phyloP scores from a whole-genome alignment of 23 red algal species.

The Gracilaria gracilis region DNA sequence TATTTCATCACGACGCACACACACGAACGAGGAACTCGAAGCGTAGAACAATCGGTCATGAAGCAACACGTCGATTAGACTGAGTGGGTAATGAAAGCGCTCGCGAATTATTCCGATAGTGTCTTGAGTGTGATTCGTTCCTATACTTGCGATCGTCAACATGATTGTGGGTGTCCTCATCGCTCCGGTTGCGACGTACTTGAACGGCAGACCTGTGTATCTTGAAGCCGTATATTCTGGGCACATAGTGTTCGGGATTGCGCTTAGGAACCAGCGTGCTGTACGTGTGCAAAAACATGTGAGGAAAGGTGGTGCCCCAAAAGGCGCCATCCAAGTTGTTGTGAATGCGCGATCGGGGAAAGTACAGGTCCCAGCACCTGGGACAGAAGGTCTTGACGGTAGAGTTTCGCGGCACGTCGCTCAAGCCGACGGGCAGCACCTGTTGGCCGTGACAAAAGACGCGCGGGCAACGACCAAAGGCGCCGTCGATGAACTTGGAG shows the following conservation, averaged over 20 bases:
- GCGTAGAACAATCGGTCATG: constrained; percentile 2
- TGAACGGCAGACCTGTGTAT: constrained; percentile 71
- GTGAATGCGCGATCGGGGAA: constrained; percentile 80
- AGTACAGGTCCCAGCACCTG: constrained; percentile 94
- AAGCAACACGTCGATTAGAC: constrained; percentile 3
- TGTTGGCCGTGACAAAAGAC: constrained; percentile 92
- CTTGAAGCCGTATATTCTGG: constrained; percentile 95
- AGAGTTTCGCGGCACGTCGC: constrained; percentile 83
- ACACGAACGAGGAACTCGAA: background rate
- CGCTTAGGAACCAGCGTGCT: constrained; percentile 79
- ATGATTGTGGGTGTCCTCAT: background rate
- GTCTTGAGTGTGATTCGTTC: constrained; percentile 26
- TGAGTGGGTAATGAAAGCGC: constrained; percentile 20
- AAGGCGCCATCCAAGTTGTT: constrained; percentile 94
- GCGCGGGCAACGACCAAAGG: constrained; percentile 97
- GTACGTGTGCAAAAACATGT: constrained; percentile 98
- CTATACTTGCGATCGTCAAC: constrained; percentile 42
- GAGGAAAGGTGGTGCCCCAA: constrained; percentile 99
- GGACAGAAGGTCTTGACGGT: constrained; percentile 98
- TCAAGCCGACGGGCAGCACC: constrained; percentile 95
- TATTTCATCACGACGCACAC: background rate
- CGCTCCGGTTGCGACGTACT: constrained; percentile 80
- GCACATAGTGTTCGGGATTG: constrained; percentile 87
- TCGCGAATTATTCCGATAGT: constrained; percentile 9
- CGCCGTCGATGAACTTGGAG: constrained; percentile 89